phyloP scores from a whole-genome alignment of 139 green algal species.

The Coelastrella sp. region DNA sequence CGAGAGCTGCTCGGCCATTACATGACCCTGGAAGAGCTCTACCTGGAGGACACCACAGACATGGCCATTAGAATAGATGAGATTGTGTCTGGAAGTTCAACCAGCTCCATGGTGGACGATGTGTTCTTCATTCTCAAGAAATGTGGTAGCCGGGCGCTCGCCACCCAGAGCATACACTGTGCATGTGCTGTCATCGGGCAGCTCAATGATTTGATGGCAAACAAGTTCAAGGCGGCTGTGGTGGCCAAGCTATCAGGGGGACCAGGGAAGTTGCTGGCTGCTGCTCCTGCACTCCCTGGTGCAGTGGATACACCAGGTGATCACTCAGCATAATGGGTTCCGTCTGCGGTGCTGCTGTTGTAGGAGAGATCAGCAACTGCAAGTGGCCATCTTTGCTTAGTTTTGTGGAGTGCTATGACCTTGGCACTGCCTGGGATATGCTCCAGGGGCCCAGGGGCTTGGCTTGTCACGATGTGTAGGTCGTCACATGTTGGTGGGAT shows the following conservation, averaged over 20 bases:
- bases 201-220: constrained; percentile 74
- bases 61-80: constrained; percentile 95
- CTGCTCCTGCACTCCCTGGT: constrained; percentile 2
- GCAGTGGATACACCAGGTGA: neutral
- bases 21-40: constrained; percentile 93
- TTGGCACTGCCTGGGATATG: too few relatives aligned
- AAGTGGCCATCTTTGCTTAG: neutral
- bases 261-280: constrained; percentile 34
- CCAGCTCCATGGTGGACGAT: constrained; percentile 93
- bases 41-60: constrained; percentile 87
- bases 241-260: neutral
- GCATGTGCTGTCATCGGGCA: constrained; percentile 57
- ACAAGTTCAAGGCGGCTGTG: constrained; percentile 67
- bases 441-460: neutral
- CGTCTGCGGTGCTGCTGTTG: too few relatives aligned
- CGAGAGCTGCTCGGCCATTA: constrained; percentile 91
- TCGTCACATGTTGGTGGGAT: neutral
- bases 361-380: neutral
- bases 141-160: constrained; percentile 77
- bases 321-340: too few relatives aligned
- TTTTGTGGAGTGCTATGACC: too few relatives aligned
- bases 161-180: constrained; percentile 57
- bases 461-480: neutral
- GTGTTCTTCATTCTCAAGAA: constrained; percentile 96
- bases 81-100: constrained; percentile 71